Base-by-base conservation (phyloP, 768 basidiomycete species). In the Filobasidium floriforme region DNA sequence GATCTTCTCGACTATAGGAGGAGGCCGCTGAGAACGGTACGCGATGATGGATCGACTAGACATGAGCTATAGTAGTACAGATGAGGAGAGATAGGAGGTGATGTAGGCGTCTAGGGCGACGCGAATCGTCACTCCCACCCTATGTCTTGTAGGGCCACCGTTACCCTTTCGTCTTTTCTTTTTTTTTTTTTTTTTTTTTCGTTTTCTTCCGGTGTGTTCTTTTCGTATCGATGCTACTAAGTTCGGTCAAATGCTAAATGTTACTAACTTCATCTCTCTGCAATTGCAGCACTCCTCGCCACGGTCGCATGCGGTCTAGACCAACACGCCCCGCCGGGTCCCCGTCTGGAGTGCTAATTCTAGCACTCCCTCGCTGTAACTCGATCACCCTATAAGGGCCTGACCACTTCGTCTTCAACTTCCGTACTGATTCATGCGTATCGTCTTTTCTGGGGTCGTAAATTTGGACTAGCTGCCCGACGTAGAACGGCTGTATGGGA, bases 331-430 rank as follows among this genome's bases (percentile, higher is more conserved):
- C 52, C 9, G 52, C 52, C 15, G 52, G 52, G 10, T 60, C 28
- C 11, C 59, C 59, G 14, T 41, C 59, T 7, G 59, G 59, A 7
- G 12, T 12, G 10, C 26, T 60, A 7, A 60, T 11, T 7, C 7
- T 11, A 15, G 37, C 59, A 26, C 14, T 60, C 29, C 26, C 18
- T 24, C 37, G 10, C 12, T 28, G 11, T 10, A 60, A 12, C 29
- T 60, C 28, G 6, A 32, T 29, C 5, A 63, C 49, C 7, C 22
- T 10, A n/a, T 51, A 54, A 12, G 62, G 62, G 43, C 62, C 62
- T 7, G 18, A n/a, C 62, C 62, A 63, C 28, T 63, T 49, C 18
- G 26, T 14, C 32, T 63, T 63, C 37, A 63, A 44, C 49, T 63
- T 63, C 28, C 49, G n/a, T 6, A 15, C 32, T 19, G 49, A 43